Base-by-base conservation (phyloP, 257 asterid genomes). In the Scutellaria barbata region DNA sequence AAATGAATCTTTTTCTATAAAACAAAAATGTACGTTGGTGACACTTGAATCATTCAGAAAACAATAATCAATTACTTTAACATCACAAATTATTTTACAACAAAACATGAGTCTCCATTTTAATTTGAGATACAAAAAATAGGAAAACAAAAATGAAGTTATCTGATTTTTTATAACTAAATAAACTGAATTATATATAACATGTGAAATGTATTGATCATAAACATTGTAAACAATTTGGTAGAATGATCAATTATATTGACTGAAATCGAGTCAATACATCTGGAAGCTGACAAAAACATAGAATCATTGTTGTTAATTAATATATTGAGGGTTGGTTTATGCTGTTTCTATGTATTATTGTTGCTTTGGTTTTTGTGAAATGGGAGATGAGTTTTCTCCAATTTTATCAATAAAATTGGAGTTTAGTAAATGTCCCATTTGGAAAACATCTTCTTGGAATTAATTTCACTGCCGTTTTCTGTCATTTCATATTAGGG, bases 381-480 rank as follows among this genome's bases (percentile, higher is more conserved):
- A 68, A 42, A 22, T 33, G 73, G 22, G 56, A 18, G 35, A 45
- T 53, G 47, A 71, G 53, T 43, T 5, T 35, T 20, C 37, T 33
- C 66, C 63, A 68, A 18, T 25, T 60, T 35, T 13, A 64, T 65
- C 68, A 47, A 63, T 5, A 69, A 63, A 57, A 47, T 52, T 57
- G 57, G 72, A 54, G 51, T 62, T 61, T 68, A 62, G 76, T 62
- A 70, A 63, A 73, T 67, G 82, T 64, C 78, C 1, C 43, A 68
- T 52, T 68, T 35, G 50, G 3, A n/a, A 17, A 7, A 57, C 47
- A 59, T 45, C 42, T 45, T n/a, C 33, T 63, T 39, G 18, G 13
- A 13, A 57, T 70, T 66, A 13, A 69, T 70, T 66, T 30, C 10
- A 40, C 10, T 33, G 33, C 62, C 20, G 13, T 35, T 57, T 10